Percentiles rank a stretch among this genome's conserved stretches.
phyloP scores from a whole-genome alignment of 2,329 filamentous ascomycete species.

The Fusarium luffae region DNA sequence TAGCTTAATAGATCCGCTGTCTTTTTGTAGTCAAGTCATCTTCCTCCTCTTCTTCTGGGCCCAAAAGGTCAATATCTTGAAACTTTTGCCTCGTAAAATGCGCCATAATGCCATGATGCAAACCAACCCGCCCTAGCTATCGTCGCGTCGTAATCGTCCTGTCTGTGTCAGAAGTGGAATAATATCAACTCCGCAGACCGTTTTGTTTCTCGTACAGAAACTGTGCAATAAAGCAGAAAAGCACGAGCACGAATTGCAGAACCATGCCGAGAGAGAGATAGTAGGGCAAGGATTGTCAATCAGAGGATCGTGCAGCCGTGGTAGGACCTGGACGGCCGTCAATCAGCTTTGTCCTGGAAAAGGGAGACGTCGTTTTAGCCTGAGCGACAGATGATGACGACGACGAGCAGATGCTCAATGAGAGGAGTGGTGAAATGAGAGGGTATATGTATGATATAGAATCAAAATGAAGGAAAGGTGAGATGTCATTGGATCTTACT shows the following conservation, averaged over 20 bases:
- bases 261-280: slow-evolving; percentile 35
- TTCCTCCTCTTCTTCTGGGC: background rate
- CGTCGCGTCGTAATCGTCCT: slow-evolving; percentile 23
- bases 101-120: slow-evolving; percentile 16
- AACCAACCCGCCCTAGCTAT: slow-evolving; percentile 17
- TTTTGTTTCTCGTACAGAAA: slow-evolving; percentile 15
- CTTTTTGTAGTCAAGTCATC: background rate
- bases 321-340: slow-evolving; percentile 46
- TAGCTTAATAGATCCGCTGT: background rate
- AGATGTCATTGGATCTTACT: slow-evolving; percentile 50
- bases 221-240: slow-evolving; percentile 25
- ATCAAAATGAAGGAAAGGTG: background rate
- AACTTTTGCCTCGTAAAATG: slow-evolving; percentile 11
- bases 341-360: slow-evolving; percentile 46
- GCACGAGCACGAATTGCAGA: slow-evolving; percentile 29
- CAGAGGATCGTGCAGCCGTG: slow-evolving; percentile 49
- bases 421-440: background rate
- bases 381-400: slow-evolving; percentile 21
- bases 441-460: background rate
- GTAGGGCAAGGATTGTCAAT: slow-evolving; percentile 32
- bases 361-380: slow-evolving; percentile 37
- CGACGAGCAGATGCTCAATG: slow-evolving; percentile 2
- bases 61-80: background rate
- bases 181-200: slow-evolving; percentile 13
- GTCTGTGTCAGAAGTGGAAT: slow-evolving; percentile 26